phyloP scores from a whole-genome alignment of 345 rosid genomes.

The Populus nigra region DNA sequence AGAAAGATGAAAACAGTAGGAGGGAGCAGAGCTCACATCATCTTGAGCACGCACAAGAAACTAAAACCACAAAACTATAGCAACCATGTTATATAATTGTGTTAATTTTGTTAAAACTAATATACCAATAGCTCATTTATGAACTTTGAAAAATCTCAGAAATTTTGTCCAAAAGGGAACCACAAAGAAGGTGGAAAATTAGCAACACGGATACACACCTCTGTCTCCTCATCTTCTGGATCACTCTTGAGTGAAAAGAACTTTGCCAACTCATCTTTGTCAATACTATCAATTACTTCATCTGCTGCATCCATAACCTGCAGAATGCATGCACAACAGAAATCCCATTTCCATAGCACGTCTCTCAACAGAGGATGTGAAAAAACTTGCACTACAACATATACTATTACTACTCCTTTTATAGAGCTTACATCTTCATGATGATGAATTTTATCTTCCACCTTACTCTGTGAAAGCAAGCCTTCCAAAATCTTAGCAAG shows the following conservation, averaged over 20 bases:
- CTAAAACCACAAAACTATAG: neutral
- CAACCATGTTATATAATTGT: neutral
- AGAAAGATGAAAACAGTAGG: neutral
- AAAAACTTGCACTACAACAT: neutral
- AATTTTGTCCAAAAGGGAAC: neutral
- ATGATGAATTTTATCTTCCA: slow-evolving; percentile 60
- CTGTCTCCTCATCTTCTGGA: slow-evolving; percentile 88
- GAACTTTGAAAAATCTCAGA: neutral
- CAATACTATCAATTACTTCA: slow-evolving; percentile 71
- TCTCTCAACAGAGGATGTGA: neutral
- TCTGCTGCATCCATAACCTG: slow-evolving; percentile 80
- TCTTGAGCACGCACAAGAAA: neutral
- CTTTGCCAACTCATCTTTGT: slow-evolving; percentile 71
- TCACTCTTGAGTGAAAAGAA: slow-evolving; percentile 65
- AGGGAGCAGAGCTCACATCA: neutral
- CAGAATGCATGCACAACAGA: slow-evolving; percentile 18
- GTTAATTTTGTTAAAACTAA: neutral
- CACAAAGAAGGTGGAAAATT: neutral
- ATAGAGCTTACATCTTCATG: slow-evolving; percentile 55
- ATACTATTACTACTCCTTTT: neutral
- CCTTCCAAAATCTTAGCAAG: slow-evolving; percentile 86
- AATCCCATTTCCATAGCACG: neutral
- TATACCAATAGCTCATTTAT: neutral
- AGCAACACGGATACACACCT: slow-evolving; percentile 44
- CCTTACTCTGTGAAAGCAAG: slow-evolving; percentile 55